Evolutionary conservation across 164 flowering plant species (phyloP), one percentile per base, ranked within the genome.

Genomic region (Aristolochia fimbriata): DNA sequence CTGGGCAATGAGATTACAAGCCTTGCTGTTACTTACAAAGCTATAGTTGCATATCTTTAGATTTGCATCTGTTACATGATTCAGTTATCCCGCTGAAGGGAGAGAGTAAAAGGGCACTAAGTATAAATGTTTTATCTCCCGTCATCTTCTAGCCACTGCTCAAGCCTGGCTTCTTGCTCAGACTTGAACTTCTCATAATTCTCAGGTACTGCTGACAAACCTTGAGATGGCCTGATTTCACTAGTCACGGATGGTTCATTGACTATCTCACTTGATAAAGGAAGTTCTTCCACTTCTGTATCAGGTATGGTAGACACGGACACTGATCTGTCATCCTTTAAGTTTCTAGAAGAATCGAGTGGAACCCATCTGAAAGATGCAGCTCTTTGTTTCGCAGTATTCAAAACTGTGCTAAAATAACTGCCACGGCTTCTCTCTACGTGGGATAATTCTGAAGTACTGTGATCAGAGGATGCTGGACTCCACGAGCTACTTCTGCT

Each of bases 311-410:
- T 55, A 23, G 74, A 62, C 55, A 53, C 25, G 20, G 67, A 60
- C 7, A 47, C 19, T 9, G 47, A 57, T 62, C 60, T 69, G 64
- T 73, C 74, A 24, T 47, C 62, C 55, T 51, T 64, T 12, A 48
- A 19, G 55, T 33, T 48, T 20, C 19, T 53, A 33, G 62, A 70
- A 15, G 70, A 13, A 63, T 87, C 88, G 9, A 72, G 62, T 59
- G 77, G 89, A 9, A 78, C 61, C 92, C 87, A 83, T 65, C 77
- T 82, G 58, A 87, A 68, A 60, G 63, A 77, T 55, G 70, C 71
- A 2, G 95, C 91, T 61, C 57, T 82, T 62, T 81, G 74, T 73
- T 75, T 89, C 15, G 97, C 87, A 1, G 87, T 78, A 60, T 74
- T 82, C 1, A 90, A 59, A 53, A 86, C 85, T 24, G 76, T 64